Evolutionary conservation across 495 filamentous ascomycete species (phyloP).

Genomic region (Cercophora samala): DNA sequence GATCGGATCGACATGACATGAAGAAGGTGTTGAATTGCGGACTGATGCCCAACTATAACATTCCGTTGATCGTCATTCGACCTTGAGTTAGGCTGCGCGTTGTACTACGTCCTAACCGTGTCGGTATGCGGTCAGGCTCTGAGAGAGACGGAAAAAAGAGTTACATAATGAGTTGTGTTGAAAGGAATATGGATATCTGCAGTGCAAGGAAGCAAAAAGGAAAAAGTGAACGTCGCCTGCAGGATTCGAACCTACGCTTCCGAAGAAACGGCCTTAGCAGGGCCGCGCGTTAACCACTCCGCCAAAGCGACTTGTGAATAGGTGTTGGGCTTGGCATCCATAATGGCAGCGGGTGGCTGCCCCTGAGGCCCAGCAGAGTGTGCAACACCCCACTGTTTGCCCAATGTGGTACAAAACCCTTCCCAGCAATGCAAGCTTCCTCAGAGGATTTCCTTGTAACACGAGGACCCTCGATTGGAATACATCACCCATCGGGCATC

Average conservation of each 20-base stretch:
- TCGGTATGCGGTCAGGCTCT: too few relatives aligned
- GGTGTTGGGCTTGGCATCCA: neutral
- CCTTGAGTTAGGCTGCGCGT: neutral
- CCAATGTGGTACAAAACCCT: neutral
- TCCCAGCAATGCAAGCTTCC: neutral
- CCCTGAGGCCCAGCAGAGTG: neutral
- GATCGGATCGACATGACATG: neutral
- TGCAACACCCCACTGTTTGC: neutral
- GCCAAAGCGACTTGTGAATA: conserved; percentile 19
- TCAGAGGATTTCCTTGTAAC: neutral
- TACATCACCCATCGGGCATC: neutral
- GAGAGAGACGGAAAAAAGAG: too few relatives aligned
- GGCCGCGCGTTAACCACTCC: conserved; percentile 29
- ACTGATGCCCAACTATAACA: neutral
- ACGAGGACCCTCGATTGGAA: neutral
- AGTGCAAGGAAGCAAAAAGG: too few relatives aligned
- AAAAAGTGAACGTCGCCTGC: conserved; percentile 19
- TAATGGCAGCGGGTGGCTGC: neutral
- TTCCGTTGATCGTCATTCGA: neutral
- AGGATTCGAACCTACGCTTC: conserved; percentile 33
- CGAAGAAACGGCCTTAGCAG: conserved; percentile 31
- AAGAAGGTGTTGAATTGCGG: neutral
- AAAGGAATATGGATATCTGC: too few relatives aligned
- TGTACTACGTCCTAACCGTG: neutral
- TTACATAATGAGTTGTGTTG: too few relatives aligned